Evolutionary conservation across 805 yeast species (phyloP).

Genomic region (Yamadazyma kitorensis): DNA sequence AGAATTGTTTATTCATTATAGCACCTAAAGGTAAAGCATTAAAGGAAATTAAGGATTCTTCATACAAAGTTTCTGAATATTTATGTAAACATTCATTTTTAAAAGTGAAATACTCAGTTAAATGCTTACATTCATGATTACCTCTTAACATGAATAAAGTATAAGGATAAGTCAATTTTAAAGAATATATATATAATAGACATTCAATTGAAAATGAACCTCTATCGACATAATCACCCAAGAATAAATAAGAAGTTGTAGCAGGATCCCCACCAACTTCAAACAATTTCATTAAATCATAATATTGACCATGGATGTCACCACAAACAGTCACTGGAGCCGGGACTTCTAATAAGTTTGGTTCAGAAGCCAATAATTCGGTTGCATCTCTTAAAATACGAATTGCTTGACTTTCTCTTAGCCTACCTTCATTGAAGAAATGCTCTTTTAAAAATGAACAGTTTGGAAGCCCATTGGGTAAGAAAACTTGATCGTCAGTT

Average conservation of each 20-base stretch:
- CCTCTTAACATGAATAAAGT: slow-evolving; percentile 85
- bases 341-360: slow-evolving; percentile 74
- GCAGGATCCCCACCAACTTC: slow-evolving; percentile 93
- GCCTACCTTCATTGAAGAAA: slow-evolving; percentile 77
- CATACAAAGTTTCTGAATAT: slow-evolving; percentile 63
- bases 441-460: slow-evolving; percentile 69
- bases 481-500: slow-evolving; percentile 64
- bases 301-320: slow-evolving; percentile 98
- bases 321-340: slow-evolving; percentile 97
- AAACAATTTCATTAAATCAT: slow-evolving; percentile 86
- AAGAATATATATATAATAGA: slow-evolving; percentile 67
- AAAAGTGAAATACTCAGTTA: slow-evolving; percentile 92
- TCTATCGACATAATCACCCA: slow-evolving; percentile 96
- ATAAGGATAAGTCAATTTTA: slow-evolving; percentile 72
- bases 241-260: slow-evolving; percentile 59
- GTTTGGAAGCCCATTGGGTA: slow-evolving; percentile 64
- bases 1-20: slow-evolving; percentile 86
- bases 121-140: slow-evolving; percentile 91
- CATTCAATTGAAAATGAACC: slow-evolving; percentile 89
- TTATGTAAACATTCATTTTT: slow-evolving; percentile 87
- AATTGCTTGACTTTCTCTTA: slow-evolving; percentile 66
- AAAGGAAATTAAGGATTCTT: slow-evolving; percentile 73
- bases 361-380: slow-evolving; percentile 60
- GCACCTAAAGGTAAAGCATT: slow-evolving; percentile 91
- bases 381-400: slow-evolving; percentile 67